These are phyloP conservation scores for Elsinoe australis DNA, from an alignment of 2,329 filamentous ascomycete species.

Conservation along the genomic window DNA sequence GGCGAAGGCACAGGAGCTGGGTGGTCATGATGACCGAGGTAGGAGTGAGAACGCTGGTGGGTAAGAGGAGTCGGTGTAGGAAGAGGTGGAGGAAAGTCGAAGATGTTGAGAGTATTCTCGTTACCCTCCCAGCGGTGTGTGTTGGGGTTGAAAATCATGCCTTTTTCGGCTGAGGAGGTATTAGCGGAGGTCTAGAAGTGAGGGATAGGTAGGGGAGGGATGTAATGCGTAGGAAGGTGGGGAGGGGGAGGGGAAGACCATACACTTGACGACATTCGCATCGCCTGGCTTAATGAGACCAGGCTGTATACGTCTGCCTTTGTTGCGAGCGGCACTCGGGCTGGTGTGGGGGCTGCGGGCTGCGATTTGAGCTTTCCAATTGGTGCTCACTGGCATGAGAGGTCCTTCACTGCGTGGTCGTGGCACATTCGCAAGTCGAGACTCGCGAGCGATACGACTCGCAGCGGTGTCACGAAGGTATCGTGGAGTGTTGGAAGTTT, in stretches of 20 bases:
- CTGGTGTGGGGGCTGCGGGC: constrained; percentile 45
- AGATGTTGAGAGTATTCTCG: constrained; percentile 72
- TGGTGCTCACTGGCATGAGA: constrained; percentile 47
- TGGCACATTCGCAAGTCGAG: constrained; percentile 41
- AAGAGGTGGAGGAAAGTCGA: constrained; percentile 49
- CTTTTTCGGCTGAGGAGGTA: constrained; percentile 62
- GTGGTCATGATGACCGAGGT: constrained; percentile 26
- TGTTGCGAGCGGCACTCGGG: constrained; percentile 43
- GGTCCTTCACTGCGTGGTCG: constrained; percentile 42
- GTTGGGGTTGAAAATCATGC: constrained; percentile 89
- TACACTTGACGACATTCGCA: constrained; percentile 18
- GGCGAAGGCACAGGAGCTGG: constrained; percentile 32
- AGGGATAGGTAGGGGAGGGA: background rate
- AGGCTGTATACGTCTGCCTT: constrained; percentile 50
- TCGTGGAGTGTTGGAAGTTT: constrained; percentile 47
- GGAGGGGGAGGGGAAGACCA: background rate
- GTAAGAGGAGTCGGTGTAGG: constrained; percentile 33
- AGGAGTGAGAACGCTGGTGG: constrained; percentile 30
- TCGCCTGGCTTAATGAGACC: constrained; percentile 37
- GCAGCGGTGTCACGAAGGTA: constrained; percentile 61
- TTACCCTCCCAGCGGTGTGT: constrained; percentile 94
- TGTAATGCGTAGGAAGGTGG: background rate
- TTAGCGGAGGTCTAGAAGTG: background rate
- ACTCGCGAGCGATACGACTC: constrained; percentile 56
- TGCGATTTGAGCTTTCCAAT: constrained; percentile 52